phyloP scores from a whole-genome alignment of 345 rosid species.

The Boechera stricta region DNA sequence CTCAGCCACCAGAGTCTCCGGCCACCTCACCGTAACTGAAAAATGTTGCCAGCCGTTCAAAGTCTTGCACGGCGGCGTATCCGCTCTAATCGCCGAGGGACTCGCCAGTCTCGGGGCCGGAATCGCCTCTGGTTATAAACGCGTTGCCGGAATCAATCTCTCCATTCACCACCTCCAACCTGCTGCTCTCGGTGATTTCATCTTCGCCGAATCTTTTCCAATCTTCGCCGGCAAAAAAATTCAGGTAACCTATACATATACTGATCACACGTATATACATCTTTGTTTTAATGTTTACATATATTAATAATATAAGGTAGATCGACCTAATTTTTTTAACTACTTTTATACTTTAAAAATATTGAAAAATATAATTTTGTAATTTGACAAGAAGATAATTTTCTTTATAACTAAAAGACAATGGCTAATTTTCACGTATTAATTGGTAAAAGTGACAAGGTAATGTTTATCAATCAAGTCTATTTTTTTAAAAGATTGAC shows the following conservation, averaged over 20 bases:
- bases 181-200: constrained; percentile 69
- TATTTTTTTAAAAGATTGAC: too few relatives aligned
- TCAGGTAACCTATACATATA: constrained; percentile 55
- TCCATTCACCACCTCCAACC: constrained; percentile 79
- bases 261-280: neutral
- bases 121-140: constrained; percentile 69
- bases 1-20: constrained; percentile 61
- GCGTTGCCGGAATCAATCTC: constrained; percentile 91
- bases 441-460: too few relatives aligned
- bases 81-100: constrained; percentile 80
- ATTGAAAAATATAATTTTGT: too few relatives aligned
- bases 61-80: constrained; percentile 94
- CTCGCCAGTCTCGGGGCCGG: constrained; percentile 93
- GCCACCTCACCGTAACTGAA: constrained; percentile 59
- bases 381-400: too few relatives aligned
- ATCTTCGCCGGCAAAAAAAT: constrained; percentile 70
- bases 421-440: too few relatives aligned
- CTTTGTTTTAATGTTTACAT: too few relatives aligned
- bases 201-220: constrained; percentile 78
- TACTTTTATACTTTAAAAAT: too few relatives aligned
- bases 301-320: too few relatives aligned
- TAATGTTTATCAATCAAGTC: neutral
- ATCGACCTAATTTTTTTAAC: too few relatives aligned
- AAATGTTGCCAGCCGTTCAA: constrained; percentile 87
- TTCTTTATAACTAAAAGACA: too few relatives aligned